A percentile compares a stretch with the other conserved stretches of the same genome.
Evolutionary conservation across 139 green algal genomes (phyloP).

Genomic region (Volvox reticuliferus): DNA sequence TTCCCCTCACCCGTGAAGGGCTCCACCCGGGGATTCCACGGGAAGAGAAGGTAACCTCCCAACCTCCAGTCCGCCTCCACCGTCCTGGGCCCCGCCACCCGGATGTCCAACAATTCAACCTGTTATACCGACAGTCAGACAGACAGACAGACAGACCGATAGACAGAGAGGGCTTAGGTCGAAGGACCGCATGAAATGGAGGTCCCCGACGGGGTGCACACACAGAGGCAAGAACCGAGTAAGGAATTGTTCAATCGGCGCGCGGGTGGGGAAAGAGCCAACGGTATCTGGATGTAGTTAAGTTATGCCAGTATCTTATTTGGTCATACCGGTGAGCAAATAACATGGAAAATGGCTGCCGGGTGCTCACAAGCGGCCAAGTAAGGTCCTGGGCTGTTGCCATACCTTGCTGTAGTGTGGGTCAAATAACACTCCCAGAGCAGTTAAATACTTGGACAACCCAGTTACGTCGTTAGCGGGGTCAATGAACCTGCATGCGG

Average conservation of each 20-base stretch:
- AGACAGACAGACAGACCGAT: neutral
- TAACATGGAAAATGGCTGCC: no score
- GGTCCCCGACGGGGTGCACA: no score
- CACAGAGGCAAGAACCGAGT: no score
- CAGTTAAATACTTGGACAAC: slow-evolving; percentile 53
- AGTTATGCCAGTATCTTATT: no score
- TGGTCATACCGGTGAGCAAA: no score
- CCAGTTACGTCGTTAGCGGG: slow-evolving; percentile 86
- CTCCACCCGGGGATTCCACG: slow-evolving; percentile 77
- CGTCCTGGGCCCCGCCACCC: slow-evolving; percentile 60
- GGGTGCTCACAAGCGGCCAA: no score
- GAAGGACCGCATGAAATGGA: no score
- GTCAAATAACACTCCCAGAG: slow-evolving; percentile 89
- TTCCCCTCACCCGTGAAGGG: slow-evolving; percentile 64
- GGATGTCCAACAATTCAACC: slow-evolving; percentile 73
- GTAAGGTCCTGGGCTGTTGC: neutral
- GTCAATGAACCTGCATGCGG: slow-evolving; percentile 76
- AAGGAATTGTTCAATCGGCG: no score
- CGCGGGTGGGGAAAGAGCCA: no score
- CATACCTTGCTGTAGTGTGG: slow-evolving; percentile 56
- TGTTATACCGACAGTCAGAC: neutral
- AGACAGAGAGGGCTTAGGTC: no score
- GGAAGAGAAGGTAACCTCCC: slow-evolving; percentile 78
- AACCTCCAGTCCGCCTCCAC: slow-evolving; percentile 77
- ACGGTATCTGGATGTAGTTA: no score